Percentiles rank a stretch among this genome's conserved stretches.
phyloP scores from a whole-genome alignment of 495 filamentous ascomycete species.

The Penicillium goetzii region DNA sequence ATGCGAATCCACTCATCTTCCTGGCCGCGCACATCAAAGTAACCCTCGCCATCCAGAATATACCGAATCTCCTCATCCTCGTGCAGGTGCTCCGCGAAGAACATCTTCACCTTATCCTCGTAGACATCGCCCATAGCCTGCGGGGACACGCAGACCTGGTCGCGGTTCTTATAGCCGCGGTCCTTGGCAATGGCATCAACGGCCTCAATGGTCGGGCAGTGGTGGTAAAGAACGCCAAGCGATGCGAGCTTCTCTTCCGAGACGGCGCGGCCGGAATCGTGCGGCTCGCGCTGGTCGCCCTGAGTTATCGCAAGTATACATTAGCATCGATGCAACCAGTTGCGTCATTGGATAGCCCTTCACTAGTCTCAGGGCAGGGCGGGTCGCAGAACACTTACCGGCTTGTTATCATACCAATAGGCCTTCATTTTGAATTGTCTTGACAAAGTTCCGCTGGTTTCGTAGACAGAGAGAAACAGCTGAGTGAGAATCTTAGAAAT shows the following conservation, averaged over 20 bases:
- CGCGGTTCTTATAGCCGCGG: constrained; percentile 91
- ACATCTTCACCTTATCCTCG: constrained; percentile 88
- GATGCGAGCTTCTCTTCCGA: constrained; percentile 61
- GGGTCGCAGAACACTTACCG: constrained; percentile 54
- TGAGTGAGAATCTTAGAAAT: constrained; percentile 13
- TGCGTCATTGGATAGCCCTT: constrained; percentile 15
- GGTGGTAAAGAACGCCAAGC: constrained; percentile 79
- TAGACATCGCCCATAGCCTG: constrained; percentile 77
- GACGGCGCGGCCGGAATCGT: constrained; percentile 77
- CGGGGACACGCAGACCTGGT: constrained; percentile 89
- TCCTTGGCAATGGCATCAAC: constrained; percentile 74
- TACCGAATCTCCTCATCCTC: constrained; percentile 99
- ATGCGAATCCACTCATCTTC: constrained; percentile 87
- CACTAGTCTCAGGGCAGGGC: not conserved
- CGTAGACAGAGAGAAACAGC: not conserved
- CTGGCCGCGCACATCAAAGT: constrained; percentile 83
- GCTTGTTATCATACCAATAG: constrained; percentile 80
- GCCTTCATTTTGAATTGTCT: constrained; percentile 66
- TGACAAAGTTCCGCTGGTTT: not conserved
- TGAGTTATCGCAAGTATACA: constrained; percentile 37
- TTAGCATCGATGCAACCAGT: constrained; percentile 18
- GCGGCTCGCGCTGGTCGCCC: constrained; percentile 91
- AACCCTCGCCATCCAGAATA: constrained; percentile 85
- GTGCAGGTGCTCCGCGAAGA: constrained; percentile 95
- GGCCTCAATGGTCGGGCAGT: constrained; percentile 61